phyloP scores from a whole-genome alignment of 495 filamentous ascomycete species.

The Trichodelitschia bisporula region DNA sequence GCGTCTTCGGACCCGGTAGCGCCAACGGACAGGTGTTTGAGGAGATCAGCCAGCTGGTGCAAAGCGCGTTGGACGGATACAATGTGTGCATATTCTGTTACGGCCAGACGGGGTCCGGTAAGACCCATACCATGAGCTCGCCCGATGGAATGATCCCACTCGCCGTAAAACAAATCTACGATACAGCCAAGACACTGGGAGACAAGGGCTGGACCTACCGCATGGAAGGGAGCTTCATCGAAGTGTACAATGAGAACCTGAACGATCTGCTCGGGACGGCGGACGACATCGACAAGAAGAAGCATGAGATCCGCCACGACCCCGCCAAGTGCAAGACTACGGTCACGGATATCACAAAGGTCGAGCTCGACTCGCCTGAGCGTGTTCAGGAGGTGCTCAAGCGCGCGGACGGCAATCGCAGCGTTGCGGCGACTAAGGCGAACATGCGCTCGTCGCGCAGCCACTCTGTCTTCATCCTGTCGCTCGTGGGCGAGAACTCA shows the following conservation, averaged over 20 bases:
- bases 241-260: conserved; percentile 95
- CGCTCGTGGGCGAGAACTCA: conserved; percentile 56
- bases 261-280: conserved; percentile 71
- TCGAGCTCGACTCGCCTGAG: conserved; percentile 48
- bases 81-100: conserved; percentile 99
- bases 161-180: conserved; percentile 79
- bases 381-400: conserved; percentile 58
- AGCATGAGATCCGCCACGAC: conserved; percentile 82
- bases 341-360: conserved; percentile 62
- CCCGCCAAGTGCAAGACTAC: conserved; percentile 53
- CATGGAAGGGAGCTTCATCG: conserved; percentile 91
- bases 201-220: conserved; percentile 87
- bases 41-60: conserved; percentile 91
- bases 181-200: conserved; percentile 52
- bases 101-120: conserved; percentile 89
- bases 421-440: conserved; percentile 83
- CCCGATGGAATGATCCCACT: conserved; percentile 85
- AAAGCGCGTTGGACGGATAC: conserved; percentile 89
- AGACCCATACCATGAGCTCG: conserved; percentile 92
- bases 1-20: conserved; percentile 58
- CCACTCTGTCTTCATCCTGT: conserved; percentile 91
- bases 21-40: conserved; percentile 80
- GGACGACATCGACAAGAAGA: conserved; percentile 59
- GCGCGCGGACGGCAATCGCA: conserved; percentile 58
- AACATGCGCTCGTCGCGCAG: conserved; percentile 87